Evolutionary conservation across 257 asterid genomes (phyloP).

Genomic region (Fraxinus excelsior): DNA sequence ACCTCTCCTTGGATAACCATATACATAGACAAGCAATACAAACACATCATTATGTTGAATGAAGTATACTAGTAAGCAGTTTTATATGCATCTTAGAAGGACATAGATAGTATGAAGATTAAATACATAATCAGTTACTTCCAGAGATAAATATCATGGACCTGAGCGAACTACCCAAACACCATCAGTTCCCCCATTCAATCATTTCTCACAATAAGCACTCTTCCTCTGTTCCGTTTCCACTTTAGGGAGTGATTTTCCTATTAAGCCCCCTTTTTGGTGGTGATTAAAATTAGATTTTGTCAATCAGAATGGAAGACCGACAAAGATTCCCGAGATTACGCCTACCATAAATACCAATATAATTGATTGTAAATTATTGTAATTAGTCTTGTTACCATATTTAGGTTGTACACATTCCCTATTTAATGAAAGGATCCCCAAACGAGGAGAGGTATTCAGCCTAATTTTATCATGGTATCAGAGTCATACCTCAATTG

Average conservation of each 20-base stretch:
- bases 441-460: too few relatives aligned
- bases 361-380: too few relatives aligned
- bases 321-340: too few relatives aligned
- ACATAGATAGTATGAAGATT: not conserved
- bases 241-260: not conserved
- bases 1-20: not conserved
- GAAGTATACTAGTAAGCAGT: not conserved
- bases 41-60: not conserved
- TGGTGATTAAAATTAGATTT: too few relatives aligned
- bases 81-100: not conserved
- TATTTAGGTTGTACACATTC: too few relatives aligned
- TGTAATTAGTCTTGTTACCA: too few relatives aligned
- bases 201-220: not conserved
- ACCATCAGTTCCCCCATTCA: not conserved
- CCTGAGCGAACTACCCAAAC: not conserved
- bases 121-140: not conserved
- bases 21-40: not conserved
- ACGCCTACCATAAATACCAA: too few relatives aligned
- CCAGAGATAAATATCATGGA: conserved; percentile 1
- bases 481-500: too few relatives aligned
- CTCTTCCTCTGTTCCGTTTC: not conserved
- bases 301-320: too few relatives aligned
- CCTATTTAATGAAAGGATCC: too few relatives aligned
- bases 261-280: not conserved
- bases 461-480: too few relatives aligned